These are phyloP conservation scores for Ceratonia siliqua DNA, from an alignment of 306 rosid species.

Conservation along the genomic window DNA sequence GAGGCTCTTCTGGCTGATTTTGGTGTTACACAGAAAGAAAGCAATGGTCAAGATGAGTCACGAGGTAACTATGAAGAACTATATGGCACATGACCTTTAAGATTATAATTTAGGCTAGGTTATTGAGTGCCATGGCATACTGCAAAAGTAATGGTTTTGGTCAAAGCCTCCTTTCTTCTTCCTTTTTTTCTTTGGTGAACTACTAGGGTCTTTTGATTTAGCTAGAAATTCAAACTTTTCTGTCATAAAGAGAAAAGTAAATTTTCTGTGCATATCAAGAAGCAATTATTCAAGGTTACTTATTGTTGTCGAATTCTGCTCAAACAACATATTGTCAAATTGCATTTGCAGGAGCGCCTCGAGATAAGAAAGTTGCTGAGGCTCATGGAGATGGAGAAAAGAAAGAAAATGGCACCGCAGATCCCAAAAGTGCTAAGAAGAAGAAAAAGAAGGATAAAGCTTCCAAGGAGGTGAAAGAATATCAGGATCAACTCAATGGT, in stretches of 20 bases:
- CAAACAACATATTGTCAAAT: slow-evolving; percentile 16
- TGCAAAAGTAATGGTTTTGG: not conserved
- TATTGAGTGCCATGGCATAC: slow-evolving; percentile 5
- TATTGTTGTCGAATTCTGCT: slow-evolving; percentile 5
- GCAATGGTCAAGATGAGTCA: slow-evolving; percentile 64
- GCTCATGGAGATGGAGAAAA: slow-evolving; percentile 65
- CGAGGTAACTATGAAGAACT: slow-evolving; percentile 52
- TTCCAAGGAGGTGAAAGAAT: slow-evolving; percentile 76
- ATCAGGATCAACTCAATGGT: slow-evolving; percentile 58
- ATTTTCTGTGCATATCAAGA: not conserved
- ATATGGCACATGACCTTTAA: not conserved
- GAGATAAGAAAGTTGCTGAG: slow-evolving; percentile 53
- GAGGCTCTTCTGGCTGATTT: slow-evolving; percentile 95
- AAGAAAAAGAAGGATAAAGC: slow-evolving; percentile 93
- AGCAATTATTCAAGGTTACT: not conserved
- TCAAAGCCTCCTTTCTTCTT: not conserved
- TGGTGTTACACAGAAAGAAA: slow-evolving; percentile 65
- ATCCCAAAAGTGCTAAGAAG: slow-evolving; percentile 76
- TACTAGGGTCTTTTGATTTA: not conserved
- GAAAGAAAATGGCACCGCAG: slow-evolving; percentile 55
- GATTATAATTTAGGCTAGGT: slow-evolving; percentile 2
- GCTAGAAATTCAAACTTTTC: not conserved
- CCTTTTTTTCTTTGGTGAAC: not conserved
- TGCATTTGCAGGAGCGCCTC: slow-evolving; percentile 50
- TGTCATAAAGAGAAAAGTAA: not conserved